Evolutionary conservation across 2,329 filamentous ascomycete genomes (phyloP), one percentile per base, ranked within the genome.

Genomic region (Hymenoscyphus fraxineus): DNA sequence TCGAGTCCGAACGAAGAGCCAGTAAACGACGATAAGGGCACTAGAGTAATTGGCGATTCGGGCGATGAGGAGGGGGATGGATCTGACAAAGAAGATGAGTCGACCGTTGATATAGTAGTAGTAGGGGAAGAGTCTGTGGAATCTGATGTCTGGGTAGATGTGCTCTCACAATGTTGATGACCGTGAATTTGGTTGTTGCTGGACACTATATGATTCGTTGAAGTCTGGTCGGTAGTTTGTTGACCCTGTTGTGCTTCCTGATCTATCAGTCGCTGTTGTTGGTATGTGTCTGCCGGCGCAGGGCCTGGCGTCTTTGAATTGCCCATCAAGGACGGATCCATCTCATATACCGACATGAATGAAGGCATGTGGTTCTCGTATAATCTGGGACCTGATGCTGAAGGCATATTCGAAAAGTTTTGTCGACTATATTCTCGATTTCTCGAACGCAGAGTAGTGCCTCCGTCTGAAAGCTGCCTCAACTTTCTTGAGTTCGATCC

Each of bases 41-140:
- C 84, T 63, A 93, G 81, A 64, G 90, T 89, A 62, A 90, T 81
- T 1, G 93, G 92, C 2, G 95, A 97, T 77, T 97, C 93, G 9
- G 94, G 94, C 1, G 94, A 97, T 27, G 93, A 92, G 61, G 90
- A 94, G 2, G 95, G 93, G 5, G 94, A 97, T 7, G 92, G 89
- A 72, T 98, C 94, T 38, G 93, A 93, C 59, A 95, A 83, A 38
- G 92, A 91, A 9, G 92, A 94, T 5, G 93, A 96, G 78, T 97
- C 94, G 68, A 94, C 92, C 22, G 92, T 97, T 6, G 93, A 97
- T 59, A 95, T 85, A 1, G 94, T 97, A 3, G 93, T 97, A 7
- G 94, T 98, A 1, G 95, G 95, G 9, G 94, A 98, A 27, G 94
- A 97, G 73, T 97, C 93, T 54, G 91, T 91, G 1, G 95, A 98